A percentile compares a stretch with the other conserved stretches of the same genome.
Conservation (phyloP, 139 green algal species). For the Bryopsis sp. region DNA sequence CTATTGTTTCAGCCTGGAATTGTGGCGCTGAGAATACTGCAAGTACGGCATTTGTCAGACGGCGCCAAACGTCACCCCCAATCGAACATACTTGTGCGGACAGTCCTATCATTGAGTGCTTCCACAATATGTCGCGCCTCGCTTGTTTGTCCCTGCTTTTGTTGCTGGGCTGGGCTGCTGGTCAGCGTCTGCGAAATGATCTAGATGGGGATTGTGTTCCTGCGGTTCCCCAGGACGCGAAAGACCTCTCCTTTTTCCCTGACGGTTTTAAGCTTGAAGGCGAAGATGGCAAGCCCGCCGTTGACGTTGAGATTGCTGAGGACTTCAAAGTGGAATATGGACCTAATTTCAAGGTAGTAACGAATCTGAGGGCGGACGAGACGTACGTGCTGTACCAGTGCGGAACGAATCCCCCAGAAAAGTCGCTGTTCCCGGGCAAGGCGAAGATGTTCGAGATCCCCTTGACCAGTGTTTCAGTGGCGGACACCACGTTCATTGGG, state of each 20-base stretch:
- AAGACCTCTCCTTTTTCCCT: not conserved
- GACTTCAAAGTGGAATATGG: slow-evolving; percentile 15
- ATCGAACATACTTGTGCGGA: too few species aligned
- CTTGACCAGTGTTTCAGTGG: slow-evolving; percentile 37
- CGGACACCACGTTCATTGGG: slow-evolving; percentile 46
- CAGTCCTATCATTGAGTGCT: too few species aligned
- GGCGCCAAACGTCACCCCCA: too few species aligned
- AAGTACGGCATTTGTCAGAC: too few species aligned
- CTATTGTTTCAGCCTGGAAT: too few species aligned
- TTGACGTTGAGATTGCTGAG: slow-evolving; percentile 57
- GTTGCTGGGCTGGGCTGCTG: not conserved
- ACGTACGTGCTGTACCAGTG: slow-evolving; percentile 76
- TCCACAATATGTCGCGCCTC: not conserved
- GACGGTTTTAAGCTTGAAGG: not conserved
- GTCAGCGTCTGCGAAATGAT: not conserved
- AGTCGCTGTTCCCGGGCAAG: not conserved
- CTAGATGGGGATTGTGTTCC: slow-evolving; percentile 3
- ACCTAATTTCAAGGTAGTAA: slow-evolving; percentile 42
- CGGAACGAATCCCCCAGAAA: slow-evolving; percentile 25
- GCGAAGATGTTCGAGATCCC: slow-evolving; percentile 53
- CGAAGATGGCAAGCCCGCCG: not conserved
- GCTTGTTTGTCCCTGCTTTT: not conserved
- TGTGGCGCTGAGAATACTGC: too few species aligned
- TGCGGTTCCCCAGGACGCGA: not conserved
- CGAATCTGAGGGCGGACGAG: slow-evolving; percentile 38